A percentile compares a stretch with the other conserved stretches of the same genome.
Evolutionary conservation across 306 rosid genomes (phyloP).

Genomic region (Acacia acuminata): DNA sequence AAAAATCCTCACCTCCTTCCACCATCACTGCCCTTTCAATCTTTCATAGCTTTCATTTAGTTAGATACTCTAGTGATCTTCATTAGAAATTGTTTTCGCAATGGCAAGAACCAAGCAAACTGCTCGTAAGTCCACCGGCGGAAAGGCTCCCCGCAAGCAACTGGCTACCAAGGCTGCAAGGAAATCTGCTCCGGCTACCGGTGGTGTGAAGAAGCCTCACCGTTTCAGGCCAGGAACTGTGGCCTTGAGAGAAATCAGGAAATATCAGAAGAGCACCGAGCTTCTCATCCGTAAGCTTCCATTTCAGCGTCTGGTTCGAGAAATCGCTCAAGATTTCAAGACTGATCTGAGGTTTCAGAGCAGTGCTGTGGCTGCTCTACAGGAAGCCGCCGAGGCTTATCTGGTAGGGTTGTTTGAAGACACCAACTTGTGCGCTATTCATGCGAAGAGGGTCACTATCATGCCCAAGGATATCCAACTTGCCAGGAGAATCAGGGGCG

Average conservation of each 20-base stretch:
- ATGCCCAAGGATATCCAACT: slow-evolving; percentile 1
- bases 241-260: slow-evolving; percentile 29
- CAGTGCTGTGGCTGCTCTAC: not conserved
- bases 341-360: slow-evolving; percentile 26
- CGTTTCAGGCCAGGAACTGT: slow-evolving; percentile 15
- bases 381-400: not conserved
- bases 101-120: slow-evolving; percentile 29
- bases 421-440: not conserved
- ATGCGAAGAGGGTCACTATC: not conserved
- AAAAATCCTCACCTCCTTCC: not conserved
- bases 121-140: slow-evolving; percentile 5
- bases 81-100: too few species aligned
- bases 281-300: slow-evolving; percentile 23
- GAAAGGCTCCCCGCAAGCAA: slow-evolving; percentile 21
- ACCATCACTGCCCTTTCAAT: not conserved
- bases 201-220: slow-evolving; percentile 24
- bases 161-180: slow-evolving; percentile 13
- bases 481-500: not conserved
- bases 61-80: too few species aligned
- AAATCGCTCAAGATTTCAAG: slow-evolving; percentile 28
- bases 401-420: not conserved
- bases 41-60: not conserved
- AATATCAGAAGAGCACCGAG: slow-evolving; percentile 28
- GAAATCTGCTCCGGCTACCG: slow-evolving; percentile 11
- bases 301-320: slow-evolving; percentile 11